Base-by-base conservation (phyloP, 768 basidiomycete species). In the Trametes sanguinea region DNA sequence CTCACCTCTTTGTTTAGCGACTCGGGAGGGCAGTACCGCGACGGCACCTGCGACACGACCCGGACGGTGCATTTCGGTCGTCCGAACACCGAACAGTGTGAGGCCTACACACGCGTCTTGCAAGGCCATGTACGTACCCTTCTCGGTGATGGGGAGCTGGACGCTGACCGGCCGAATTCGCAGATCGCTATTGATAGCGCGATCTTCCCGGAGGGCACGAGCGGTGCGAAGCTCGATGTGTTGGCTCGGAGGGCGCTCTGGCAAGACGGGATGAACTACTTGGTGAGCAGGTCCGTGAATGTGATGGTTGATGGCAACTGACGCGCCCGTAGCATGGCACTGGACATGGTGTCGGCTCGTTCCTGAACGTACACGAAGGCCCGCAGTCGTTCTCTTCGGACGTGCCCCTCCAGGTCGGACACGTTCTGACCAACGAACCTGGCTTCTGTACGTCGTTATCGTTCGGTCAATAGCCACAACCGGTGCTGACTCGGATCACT, bases 371-470 rank as follows among this genome's bases (percentile, higher is more conserved):
- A 22, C 90, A 94, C 68, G 92, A 93, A 76, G 91, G 94, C 10
- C 85, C 92, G 14, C 86, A 94, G 61, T 84, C 88, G 43, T 92
- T 96, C 76, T 81, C 85, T 22, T 86, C 81, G 69, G 79, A 79
- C 43, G 80, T 87, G 33, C 83, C 91, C 2, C 81, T 98, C 35
- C 79, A 82, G 27, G 85, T 86, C n/a, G 97, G 97, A 10, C 88
- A 97, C 74, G 86, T 95, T 67, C 86, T 95, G 60, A 94, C 94
- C 50, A 95, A 97, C 69, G 95, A 98, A 75, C 96, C 95, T 50
- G 95, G 94, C 0, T 95, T 87, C 75, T 96, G 89, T 92, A 71
- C 73, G 89, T 82, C 37, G 27, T 54, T 29, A 3, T 14, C 35
- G 2, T 48, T 50, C 42, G 14, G 14, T 14, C 9, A 32, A 16